Base-by-base conservation (phyloP, 345 rosid species). In the Rubroshorea leprosula region DNA sequence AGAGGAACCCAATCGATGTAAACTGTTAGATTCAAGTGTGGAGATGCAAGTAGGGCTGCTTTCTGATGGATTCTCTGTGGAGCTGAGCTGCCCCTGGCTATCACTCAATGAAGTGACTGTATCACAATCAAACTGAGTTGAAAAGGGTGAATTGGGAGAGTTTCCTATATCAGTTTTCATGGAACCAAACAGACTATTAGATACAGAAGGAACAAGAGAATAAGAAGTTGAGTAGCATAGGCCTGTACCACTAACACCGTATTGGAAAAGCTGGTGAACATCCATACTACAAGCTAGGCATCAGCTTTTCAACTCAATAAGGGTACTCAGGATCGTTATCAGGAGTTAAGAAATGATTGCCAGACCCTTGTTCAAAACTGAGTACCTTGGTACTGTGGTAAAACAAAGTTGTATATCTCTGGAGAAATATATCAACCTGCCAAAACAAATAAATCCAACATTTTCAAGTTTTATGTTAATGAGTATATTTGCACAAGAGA, bases 1-100 rank as follows among this genome's bases (percentile, higher is more conserved):
- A 12, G 77, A 50, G 41, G 83, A 80, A 68, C 83, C 78, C 22
- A 60, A 68, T 55, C 51, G 51, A 44, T 66, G 64, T 48, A 64
- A 53, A 57, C 67, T 45, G 58, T 29, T 71, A 22, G 79, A 76
- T 64, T 72, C 76, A 7, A 69, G 55, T 0, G 80, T 63, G 55
- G 77, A 85, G 63, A 76, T 72, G 23, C 71, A 60, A 56, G 85
- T 78, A 67, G 77, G 74, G 63, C 84, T 80, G 31, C 65, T 68
- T 49, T 72, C 77, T 23, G 86, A 78, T 19, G 63, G 60, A 72
- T 75, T 74, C 27, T 76, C 75, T 0, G 83, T 23, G 22, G 84
- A 65, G 78, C 83, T 74, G 53, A 56, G 67, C 58, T 70, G 71
- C 62, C 77, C 85, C 68, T 43, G 82, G 63, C 74, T 74, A 53